Conservation (phyloP, 805 yeast genomes). For the Pichia cephalocereana region DNA sequence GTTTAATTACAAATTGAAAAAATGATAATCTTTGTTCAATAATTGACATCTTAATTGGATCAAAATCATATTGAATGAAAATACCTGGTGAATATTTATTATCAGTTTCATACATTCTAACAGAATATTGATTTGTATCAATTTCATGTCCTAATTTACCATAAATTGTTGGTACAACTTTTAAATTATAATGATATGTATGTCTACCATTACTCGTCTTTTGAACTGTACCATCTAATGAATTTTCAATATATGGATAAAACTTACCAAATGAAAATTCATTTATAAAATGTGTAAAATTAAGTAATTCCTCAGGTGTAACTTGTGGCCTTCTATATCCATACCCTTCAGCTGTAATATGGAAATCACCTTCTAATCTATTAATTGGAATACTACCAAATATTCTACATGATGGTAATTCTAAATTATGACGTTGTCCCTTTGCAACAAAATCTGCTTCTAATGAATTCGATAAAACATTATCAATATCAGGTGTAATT, state of each 20-base stretch:
- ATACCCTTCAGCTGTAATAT: slow-evolving; percentile 68
- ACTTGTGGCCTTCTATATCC: slow-evolving; percentile 38
- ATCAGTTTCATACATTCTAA: slow-evolving; percentile 34
- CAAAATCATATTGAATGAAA: slow-evolving; percentile 77
- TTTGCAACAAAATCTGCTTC: slow-evolving; percentile 49
- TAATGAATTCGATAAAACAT: slow-evolving; percentile 54
- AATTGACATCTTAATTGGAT: slow-evolving; percentile 66
- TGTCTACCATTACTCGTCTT: slow-evolving; percentile 39
- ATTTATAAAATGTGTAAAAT: slow-evolving; percentile 75
- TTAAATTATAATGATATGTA: slow-evolving; percentile 55
- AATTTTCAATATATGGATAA: slow-evolving; percentile 78
- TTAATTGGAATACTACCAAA: slow-evolving; percentile 79
- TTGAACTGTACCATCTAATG: slow-evolving; percentile 72
- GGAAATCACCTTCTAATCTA: slow-evolving; percentile 78
- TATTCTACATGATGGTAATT: slow-evolving; percentile 76
- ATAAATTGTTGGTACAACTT: slow-evolving; percentile 78
- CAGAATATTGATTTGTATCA: slow-evolving; percentile 81
- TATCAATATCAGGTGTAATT: slow-evolving; percentile 55
- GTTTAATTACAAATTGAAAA: slow-evolving; percentile 62
- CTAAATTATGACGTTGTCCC: slow-evolving; percentile 37
- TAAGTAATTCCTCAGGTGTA: slow-evolving; percentile 42
- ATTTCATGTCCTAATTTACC: slow-evolving; percentile 60
- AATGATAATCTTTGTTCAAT: slow-evolving; percentile 70
- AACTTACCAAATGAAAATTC: slow-evolving; percentile 90
- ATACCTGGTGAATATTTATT: slow-evolving; percentile 57